These are phyloP conservation scores for Hypoxylon sp. DNA, from an alignment of 2,329 filamentous ascomycete species.

Conservation along the genomic window DNA sequence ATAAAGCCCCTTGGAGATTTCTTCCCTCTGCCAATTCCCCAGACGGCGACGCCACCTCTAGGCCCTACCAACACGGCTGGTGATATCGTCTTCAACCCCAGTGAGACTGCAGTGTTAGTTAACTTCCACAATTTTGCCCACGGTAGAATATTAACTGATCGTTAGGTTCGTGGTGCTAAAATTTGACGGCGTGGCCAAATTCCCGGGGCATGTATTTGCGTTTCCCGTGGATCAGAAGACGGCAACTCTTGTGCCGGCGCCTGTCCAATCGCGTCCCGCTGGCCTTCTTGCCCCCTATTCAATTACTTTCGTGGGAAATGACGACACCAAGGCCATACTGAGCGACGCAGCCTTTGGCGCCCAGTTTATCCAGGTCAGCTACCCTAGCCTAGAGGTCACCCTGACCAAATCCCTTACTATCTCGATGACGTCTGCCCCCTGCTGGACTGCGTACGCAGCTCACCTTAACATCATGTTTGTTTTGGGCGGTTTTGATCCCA, in stretches of 20 bases:
- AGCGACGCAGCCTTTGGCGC: conserved; percentile 4
- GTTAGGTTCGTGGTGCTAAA: background rate
- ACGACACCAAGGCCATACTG: background rate
- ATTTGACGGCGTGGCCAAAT: background rate
- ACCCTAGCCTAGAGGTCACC: background rate
- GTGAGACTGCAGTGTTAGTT: conserved; percentile 48
- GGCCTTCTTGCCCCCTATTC: background rate
- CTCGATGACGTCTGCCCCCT: background rate
- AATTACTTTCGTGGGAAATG: background rate
- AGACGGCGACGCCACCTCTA: conserved; percentile 55
- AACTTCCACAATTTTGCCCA: background rate
- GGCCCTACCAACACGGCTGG: conserved; percentile 57
- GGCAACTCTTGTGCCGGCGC: background rate
- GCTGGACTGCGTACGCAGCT: background rate
- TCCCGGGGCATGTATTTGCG: background rate
- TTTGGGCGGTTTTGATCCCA: background rate
- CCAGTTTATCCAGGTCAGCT: conserved; percentile 1
- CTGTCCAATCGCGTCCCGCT: conserved; percentile 3
- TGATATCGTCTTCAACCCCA: conserved; percentile 57
- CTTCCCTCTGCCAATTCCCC: conserved; percentile 53
- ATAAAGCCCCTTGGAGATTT: conserved; percentile 35
- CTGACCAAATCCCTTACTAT: background rate
- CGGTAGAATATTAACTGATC: background rate
- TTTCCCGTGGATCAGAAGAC: conserved; percentile 5
- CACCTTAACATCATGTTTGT: background rate